A percentile compares a stretch with the other conserved stretches of the same genome.
Evolutionary conservation across 2,329 filamentous ascomycete species (phyloP).

Genomic region (Colletotrichum limetticola): DNA sequence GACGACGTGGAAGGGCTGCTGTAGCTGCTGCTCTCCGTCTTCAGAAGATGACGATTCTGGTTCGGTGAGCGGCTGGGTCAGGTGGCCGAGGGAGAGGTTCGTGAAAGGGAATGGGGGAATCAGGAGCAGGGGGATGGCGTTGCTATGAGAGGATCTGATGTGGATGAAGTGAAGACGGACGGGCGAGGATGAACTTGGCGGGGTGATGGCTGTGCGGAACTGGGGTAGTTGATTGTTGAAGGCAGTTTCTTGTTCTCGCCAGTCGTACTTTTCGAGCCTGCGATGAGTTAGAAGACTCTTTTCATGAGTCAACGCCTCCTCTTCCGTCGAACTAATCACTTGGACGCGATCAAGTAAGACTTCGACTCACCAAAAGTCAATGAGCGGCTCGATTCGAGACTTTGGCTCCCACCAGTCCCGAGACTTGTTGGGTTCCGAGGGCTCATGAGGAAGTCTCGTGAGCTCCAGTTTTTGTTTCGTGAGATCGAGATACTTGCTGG

Average conservation of each 20-base stretch:
- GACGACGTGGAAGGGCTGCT: conserved; percentile 72
- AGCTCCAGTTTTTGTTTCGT: conserved; percentile 75
- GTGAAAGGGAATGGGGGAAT: conserved; percentile 74
- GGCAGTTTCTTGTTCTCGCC: conserved; percentile 67
- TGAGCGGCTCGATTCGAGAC: conserved; percentile 68
- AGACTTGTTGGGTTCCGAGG: conserved; percentile 54
- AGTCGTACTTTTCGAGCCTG: conserved; percentile 75
- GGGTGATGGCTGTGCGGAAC: conserved; percentile 66
- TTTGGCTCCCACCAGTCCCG: conserved; percentile 70
- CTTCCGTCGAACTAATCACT: neutral
- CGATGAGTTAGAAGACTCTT: neutral
- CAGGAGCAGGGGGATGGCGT: conserved; percentile 71
- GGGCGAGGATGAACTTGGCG: conserved; percentile 51
- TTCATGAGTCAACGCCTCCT: neutral
- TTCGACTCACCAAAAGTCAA: conserved; percentile 69
- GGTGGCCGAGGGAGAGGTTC: conserved; percentile 67
- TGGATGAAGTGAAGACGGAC: conserved; percentile 75
- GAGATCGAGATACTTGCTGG: conserved; percentile 73
- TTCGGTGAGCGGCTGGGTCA: conserved; percentile 65
- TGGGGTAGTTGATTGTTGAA: conserved; percentile 72
- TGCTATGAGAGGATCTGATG: conserved; percentile 59
- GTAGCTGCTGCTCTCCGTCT: too few species aligned
- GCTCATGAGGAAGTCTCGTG: conserved; percentile 71
- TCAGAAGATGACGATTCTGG: conserved; percentile 53
- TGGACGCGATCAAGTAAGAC: neutral